A percentile compares a stretch with the other conserved stretches of the same genome.
Evolutionary conservation across 2,329 filamentous ascomycete genomes (phyloP).

Genomic region (Aspergillus unguis): DNA sequence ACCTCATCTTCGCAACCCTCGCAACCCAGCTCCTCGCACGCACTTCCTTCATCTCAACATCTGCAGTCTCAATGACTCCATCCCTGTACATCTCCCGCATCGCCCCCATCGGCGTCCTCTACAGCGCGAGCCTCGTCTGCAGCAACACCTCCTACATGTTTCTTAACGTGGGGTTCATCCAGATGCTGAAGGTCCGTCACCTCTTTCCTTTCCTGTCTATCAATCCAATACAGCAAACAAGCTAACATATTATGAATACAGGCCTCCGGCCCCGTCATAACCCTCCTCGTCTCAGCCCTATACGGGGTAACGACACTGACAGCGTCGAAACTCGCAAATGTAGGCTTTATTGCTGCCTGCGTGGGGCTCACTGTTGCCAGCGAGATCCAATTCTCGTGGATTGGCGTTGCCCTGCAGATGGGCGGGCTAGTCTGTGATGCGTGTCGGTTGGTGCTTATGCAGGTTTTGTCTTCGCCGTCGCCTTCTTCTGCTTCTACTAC

Average conservation of each 20-base stretch:
- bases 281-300: slow-evolving; percentile 79
- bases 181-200: slow-evolving; percentile 88
- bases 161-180: slow-evolving; percentile 90
- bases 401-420: slow-evolving; percentile 63
- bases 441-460: slow-evolving; percentile 74
- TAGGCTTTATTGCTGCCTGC: slow-evolving; percentile 86
- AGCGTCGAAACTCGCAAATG: slow-evolving; percentile 78
- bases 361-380: slow-evolving; percentile 88
- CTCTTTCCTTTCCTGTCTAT: neutral
- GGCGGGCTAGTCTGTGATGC: slow-evolving; percentile 74
- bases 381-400: slow-evolving; percentile 75
- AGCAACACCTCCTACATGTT: slow-evolving; percentile 93
- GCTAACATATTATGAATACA: slow-evolving; percentile 31
- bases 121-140: slow-evolving; percentile 91
- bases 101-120: slow-evolving; percentile 89
- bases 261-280: slow-evolving; percentile 91
- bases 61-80: slow-evolving; percentile 88
- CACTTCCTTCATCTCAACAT: slow-evolving; percentile 77
- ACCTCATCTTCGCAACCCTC: slow-evolving; percentile 81
- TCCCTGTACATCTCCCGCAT: slow-evolving; percentile 85
- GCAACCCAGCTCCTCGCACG: slow-evolving; percentile 89
- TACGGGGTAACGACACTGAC: slow-evolving; percentile 77
- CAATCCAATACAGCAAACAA: neutral
- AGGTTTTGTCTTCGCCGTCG: slow-evolving; percentile 64
- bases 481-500: neutral